These are phyloP conservation scores for Geum urbanum DNA, from an alignment of 306 rosid genomes.

Conservation along the genomic window DNA sequence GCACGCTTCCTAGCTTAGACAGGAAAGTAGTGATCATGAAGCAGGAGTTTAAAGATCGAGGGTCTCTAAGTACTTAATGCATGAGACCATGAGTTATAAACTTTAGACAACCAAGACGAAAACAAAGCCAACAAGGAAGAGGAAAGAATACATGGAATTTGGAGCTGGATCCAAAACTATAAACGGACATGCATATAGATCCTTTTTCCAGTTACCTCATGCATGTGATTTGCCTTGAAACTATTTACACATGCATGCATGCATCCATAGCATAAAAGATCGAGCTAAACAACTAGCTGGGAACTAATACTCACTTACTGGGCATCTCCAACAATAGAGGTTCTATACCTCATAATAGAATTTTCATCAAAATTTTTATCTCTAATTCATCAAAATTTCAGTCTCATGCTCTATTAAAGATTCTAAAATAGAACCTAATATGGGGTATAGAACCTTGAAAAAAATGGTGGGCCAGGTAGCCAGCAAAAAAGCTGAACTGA, in stretches of 20 bases:
- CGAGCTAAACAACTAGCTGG: not conserved
- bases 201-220: constrained; percentile 14
- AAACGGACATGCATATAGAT: not conserved
- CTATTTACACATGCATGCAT: too few species aligned
- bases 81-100: not conserved
- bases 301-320: too few species aligned
- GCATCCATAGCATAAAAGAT: not conserved
- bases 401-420: too few species aligned
- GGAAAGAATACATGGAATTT: constrained; percentile 17
- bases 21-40: not conserved
- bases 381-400: too few species aligned
- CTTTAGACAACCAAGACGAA: not conserved
- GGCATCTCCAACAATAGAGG: too few species aligned
- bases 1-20: not conserved
- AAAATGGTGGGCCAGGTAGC: too few species aligned
- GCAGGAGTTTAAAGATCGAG: not conserved
- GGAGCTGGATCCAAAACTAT: constrained; percentile 19
- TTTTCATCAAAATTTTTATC: too few species aligned
- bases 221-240: constrained; percentile 28
- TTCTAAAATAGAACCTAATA: too few species aligned
- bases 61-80: too few species aligned
- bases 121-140: not conserved
- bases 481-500: too few species aligned
- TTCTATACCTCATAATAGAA: too few species aligned
- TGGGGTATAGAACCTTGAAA: too few species aligned